A percentile compares a stretch with the other conserved stretches of the same genome.
Evolutionary conservation across 1,284 basidiomycete genomes (phyloP).

Genomic region (Rhodotorula sp.): DNA sequence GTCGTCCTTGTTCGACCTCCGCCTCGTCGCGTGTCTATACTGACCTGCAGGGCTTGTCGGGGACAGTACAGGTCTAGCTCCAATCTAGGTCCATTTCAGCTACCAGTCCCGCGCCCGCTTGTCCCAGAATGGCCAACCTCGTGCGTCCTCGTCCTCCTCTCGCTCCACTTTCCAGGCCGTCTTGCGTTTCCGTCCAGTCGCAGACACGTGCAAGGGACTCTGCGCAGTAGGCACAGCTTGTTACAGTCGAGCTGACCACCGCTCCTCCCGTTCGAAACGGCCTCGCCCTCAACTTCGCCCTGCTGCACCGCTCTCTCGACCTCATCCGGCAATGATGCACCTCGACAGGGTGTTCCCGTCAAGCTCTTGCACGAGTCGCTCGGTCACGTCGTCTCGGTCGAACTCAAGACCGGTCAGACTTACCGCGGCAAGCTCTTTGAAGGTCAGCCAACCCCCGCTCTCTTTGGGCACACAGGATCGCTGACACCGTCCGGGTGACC

Average conservation of each 20-base stretch:
- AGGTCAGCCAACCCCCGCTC: conserved; percentile 56
- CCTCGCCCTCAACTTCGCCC: background rate
- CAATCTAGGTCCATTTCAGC: background rate
- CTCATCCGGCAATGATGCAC: background rate
- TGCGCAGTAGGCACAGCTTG: too few relatives aligned
- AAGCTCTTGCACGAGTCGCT: conserved; percentile 55
- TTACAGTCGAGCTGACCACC: too few relatives aligned
- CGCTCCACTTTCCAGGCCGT: background rate
- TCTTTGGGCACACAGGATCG: background rate
- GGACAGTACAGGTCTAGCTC: too few relatives aligned
- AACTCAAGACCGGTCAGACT: conserved; percentile 94
- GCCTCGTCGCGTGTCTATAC: too few relatives aligned
- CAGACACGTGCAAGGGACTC: too few relatives aligned
- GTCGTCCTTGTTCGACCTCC: background rate
- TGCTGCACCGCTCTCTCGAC: background rate
- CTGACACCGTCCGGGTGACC: background rate
- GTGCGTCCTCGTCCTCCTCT: background rate
- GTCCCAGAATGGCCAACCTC: background rate
- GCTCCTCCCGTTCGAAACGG: background rate
- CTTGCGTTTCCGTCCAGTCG: too few relatives aligned
- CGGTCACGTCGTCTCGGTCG: conserved; percentile 94
- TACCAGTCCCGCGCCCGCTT: background rate
- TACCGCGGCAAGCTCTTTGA: conserved; percentile 97
- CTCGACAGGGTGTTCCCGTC: background rate
- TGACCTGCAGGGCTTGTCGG: too few relatives aligned